Conservation (phyloP, 306 rosid genomes). For the Lotus japonicus region DNA sequence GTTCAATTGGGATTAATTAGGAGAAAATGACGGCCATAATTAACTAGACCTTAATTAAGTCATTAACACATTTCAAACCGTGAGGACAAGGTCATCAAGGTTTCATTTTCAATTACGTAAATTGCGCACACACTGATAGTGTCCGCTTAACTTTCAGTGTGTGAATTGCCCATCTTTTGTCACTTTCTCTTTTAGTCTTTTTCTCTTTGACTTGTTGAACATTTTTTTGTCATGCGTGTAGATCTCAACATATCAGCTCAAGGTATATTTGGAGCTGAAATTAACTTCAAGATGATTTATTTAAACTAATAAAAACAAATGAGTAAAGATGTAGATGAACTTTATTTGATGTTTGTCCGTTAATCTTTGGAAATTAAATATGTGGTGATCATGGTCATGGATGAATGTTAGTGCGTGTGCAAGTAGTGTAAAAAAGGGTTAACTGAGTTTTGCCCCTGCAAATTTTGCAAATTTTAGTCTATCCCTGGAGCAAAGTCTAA, state of each 20-base stretch:
- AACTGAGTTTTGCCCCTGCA: too few species aligned
- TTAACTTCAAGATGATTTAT: too few species aligned
- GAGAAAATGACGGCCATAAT: not conserved
- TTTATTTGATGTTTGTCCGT: too few species aligned
- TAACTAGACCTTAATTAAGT: not conserved
- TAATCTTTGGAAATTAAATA: too few species aligned
- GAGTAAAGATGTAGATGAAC: too few species aligned
- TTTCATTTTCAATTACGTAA: conserved; percentile 1
- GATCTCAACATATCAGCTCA: not conserved
- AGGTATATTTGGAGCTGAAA: too few species aligned
- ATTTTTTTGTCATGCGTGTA: not conserved
- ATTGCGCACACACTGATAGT: not conserved
- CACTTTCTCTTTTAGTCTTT: not conserved
- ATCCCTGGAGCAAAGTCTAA: too few species aligned
- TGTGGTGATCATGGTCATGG: too few species aligned
- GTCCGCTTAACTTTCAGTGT: not conserved
- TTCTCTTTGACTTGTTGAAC: not conserved
- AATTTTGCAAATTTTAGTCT: too few species aligned
- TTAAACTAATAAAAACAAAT: too few species aligned
- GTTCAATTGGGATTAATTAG: not conserved
- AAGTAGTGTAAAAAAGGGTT: too few species aligned
- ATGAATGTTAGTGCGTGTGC: too few species aligned
- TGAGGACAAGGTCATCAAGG: conserved; percentile 6
- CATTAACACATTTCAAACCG: conserved; percentile 17
- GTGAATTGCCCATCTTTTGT: conserved; percentile 3